Evolutionary conservation across 805 yeast genomes (phyloP).

Genomic region (Saccharomycopsis javanensis): DNA sequence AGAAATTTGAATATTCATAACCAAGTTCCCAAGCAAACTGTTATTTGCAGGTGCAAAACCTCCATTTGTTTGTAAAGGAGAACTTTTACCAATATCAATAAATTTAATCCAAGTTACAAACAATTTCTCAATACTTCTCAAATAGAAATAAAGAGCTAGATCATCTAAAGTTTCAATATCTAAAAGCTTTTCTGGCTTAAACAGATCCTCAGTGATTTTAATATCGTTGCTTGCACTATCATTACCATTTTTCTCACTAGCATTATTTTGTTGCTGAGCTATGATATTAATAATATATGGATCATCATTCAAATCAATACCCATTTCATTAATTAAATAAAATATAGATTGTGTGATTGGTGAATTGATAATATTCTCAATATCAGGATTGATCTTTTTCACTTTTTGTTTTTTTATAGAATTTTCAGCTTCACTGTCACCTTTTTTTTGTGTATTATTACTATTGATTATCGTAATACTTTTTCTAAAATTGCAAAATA

Average conservation of each 20-base stretch:
- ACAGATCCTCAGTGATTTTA: background rate
- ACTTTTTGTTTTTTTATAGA: background rate
- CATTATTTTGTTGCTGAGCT: background rate
- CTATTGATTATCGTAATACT: background rate
- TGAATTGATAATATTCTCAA: constrained; percentile 9
- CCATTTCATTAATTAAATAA: constrained; percentile 20
- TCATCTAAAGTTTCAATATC: constrained; percentile 2
- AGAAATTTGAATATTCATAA: constrained; percentile 12
- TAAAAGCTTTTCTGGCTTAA: constrained; percentile 2
- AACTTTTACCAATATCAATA: constrained; percentile 17
- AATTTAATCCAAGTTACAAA: constrained; percentile 19
- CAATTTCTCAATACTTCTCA: constrained; percentile 17
- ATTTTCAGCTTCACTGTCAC: background rate
- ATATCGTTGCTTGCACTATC: background rate
- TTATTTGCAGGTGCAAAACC: background rate
- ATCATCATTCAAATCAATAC: constrained; percentile 13
- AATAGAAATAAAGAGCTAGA: constrained; percentile 14
- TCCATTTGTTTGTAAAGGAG: constrained; percentile 10
- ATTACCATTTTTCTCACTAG: background rate
- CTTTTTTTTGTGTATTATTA: background rate
- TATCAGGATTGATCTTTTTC: constrained; percentile 9
- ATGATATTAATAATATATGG: background rate
- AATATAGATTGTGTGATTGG: constrained; percentile 23
- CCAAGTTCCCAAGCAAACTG: constrained; percentile 15
- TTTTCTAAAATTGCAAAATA: constrained; percentile 29